Conservation (phyloP, 345 rosid genomes). For the Aethionema arabicum region DNA sequence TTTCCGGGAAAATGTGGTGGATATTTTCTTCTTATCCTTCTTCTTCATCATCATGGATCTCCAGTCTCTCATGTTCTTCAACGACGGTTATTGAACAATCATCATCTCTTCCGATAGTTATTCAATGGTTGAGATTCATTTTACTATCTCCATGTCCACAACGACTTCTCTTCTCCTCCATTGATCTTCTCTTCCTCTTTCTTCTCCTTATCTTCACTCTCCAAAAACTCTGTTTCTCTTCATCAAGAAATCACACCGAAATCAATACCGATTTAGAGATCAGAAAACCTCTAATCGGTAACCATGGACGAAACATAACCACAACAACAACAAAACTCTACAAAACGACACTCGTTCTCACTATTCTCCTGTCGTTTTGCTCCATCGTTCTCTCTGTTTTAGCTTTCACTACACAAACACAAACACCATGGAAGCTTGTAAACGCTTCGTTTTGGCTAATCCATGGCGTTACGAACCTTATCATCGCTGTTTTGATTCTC, state of each 20-base stretch:
- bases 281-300: conserved; percentile 59
- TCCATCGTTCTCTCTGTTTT: conserved; percentile 49
- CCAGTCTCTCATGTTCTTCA: conserved; percentile 31
- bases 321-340: conserved; percentile 48
- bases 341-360: conserved; percentile 49
- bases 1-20: conserved; percentile 27
- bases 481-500: conserved; percentile 57
- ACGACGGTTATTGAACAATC: conserved; percentile 17
- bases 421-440: conserved; percentile 41
- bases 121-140: conserved; percentile 76
- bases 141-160: conserved; percentile 83
- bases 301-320: conserved; percentile 35
- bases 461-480: conserved; percentile 69
- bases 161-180: conserved; percentile 52
- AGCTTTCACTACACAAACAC: conserved; percentile 41
- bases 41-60: conserved; percentile 31
- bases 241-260: conserved; percentile 5
- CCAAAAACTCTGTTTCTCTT: conserved; percentile 30
- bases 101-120: conserved; percentile 41
- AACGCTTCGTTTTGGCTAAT: conserved; percentile 63
- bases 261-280: conserved; percentile 33
- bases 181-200: conserved; percentile 56
- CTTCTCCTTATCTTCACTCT: conserved; percentile 30
- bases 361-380: conserved; percentile 49
- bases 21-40: conserved; percentile 22